phyloP scores from a whole-genome alignment of 2,329 filamentous ascomycete genomes.

The Talaromyces sp. region DNA sequence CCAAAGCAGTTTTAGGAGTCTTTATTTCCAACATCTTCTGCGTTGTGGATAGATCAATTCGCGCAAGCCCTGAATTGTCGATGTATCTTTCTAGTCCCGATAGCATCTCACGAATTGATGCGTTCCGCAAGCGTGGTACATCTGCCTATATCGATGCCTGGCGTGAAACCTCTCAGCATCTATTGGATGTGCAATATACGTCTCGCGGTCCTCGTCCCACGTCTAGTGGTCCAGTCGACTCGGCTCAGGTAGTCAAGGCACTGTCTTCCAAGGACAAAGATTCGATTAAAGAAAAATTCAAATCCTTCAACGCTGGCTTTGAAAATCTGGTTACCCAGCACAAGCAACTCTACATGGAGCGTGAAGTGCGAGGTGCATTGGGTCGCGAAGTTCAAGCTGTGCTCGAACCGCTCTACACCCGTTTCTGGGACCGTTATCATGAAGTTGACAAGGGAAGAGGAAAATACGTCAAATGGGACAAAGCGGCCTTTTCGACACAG shows the following conservation, averaged over 20 bases:
- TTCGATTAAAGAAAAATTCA: conserved; percentile 92
- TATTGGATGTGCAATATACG: conserved; percentile 90
- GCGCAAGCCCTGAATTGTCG: conserved; percentile 66
- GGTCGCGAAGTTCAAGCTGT: conserved; percentile 82
- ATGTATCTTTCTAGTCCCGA: conserved; percentile 60
- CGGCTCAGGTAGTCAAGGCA: conserved; percentile 74
- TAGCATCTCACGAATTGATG: conserved; percentile 64
- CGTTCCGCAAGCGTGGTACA: conserved; percentile 82
- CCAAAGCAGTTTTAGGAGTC: conserved; percentile 74
- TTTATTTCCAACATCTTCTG: conserved; percentile 86
- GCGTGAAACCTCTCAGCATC: conserved; percentile 77
- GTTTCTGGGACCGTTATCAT: conserved; percentile 96
- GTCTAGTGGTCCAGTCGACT: conserved; percentile 64
- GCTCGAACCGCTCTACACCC: conserved; percentile 87
- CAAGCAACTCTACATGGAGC: conserved; percentile 82
- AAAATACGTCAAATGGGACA: conserved; percentile 98
- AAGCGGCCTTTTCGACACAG: conserved; percentile 65
- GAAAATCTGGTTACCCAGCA: conserved; percentile 82
- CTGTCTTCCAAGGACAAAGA: conserved; percentile 90
- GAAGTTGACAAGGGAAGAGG: conserved; percentile 97
- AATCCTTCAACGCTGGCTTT: conserved; percentile 82
- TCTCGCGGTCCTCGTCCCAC: conserved; percentile 66
- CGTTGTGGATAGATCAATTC: conserved; percentile 78
- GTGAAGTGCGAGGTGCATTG: conserved; percentile 76
- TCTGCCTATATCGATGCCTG: conserved; percentile 79